Evolutionary conservation across 164 flowering plant species (phyloP), one percentile per base, ranked within the genome.

Genomic region (Litsea cubeba): DNA sequence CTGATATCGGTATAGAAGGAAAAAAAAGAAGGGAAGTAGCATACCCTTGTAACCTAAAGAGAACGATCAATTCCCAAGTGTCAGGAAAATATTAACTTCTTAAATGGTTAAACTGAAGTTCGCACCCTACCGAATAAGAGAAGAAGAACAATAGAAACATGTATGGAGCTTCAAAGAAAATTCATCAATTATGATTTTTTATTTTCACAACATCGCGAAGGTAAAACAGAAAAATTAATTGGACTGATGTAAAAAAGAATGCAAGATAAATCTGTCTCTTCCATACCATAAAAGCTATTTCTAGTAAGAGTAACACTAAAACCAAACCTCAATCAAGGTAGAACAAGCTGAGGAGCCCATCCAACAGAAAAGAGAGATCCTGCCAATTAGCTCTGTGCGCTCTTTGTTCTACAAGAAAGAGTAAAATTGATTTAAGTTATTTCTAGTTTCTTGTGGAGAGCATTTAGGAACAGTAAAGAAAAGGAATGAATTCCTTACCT

Each of bases 361-460:
- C 97, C 97, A 96, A 79, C 99, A 96, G 84, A 83, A 96, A 60
- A 96, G 97, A 72, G 99, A 90, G 7, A 94, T 90, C 81, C 93
- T 85, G 46, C 95, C 97, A 82, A 96, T 64, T 63, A 87, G 76
- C 65, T 96, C 98, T 5, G 94, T 79, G n/a, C 92, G 89, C 81
- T 96, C 98, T 80, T 94, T 94, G 89, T 92, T 87, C 99, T 96
- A 71, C 24, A 54, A 62, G 68, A 65, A 12, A 65, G 30, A 25
- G 11, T 40, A 40, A 18, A 15, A 28, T 2, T 12, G 40, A 12
- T 25, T 25, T 2, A 66, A 66, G 28, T 26, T 30, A 30, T 35
- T 20, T 66, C 49, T 12, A 14, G 69, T 26, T 6, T 66, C 69
- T 15, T 26, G 6, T 17, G n/a, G 69, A 66, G 6, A 66, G 35